Percentiles rank a stretch among this genome's conserved stretches.
Conservation (phyloP, 345 rosid species). For the Acer negundo region DNA sequence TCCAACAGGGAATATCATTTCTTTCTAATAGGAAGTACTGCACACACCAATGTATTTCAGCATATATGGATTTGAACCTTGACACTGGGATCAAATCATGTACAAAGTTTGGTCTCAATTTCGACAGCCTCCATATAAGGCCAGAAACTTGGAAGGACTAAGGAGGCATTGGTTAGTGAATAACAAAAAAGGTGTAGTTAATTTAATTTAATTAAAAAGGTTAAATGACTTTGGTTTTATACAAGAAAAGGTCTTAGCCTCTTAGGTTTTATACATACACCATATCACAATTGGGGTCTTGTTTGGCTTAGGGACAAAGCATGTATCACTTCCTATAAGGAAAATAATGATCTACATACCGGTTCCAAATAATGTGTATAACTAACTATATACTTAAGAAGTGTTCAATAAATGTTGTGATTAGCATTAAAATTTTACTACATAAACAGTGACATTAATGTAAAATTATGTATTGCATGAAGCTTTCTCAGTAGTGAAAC, state of each 20-base stretch:
- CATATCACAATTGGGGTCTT: too few species aligned
- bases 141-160: too few species aligned
- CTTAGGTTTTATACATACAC: too few species aligned
- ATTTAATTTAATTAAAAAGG: neutral
- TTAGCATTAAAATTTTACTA: neutral
- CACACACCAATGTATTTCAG: too few species aligned
- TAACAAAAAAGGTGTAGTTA: neutral
- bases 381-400: neutral
- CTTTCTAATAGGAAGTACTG: too few species aligned
- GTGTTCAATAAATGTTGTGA: neutral
- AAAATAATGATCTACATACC: neutral
- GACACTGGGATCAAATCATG: neutral
- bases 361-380: neutral
- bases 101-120: neutral
- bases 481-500: neutral
- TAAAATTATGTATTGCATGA: neutral
- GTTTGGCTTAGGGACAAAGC: neutral
- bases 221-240: neutral
- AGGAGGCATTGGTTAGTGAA: too few species aligned
- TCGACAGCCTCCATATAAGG: slow-evolving; percentile 15
- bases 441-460: neutral
- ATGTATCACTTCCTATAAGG: neutral
- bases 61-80: too few species aligned
- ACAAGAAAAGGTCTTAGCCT: neutral
- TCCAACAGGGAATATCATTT: too few species aligned